Evolutionary conservation across 176 grass and related monocot species (phyloP).

Genomic region (Echinochloa phyllopogon): DNA sequence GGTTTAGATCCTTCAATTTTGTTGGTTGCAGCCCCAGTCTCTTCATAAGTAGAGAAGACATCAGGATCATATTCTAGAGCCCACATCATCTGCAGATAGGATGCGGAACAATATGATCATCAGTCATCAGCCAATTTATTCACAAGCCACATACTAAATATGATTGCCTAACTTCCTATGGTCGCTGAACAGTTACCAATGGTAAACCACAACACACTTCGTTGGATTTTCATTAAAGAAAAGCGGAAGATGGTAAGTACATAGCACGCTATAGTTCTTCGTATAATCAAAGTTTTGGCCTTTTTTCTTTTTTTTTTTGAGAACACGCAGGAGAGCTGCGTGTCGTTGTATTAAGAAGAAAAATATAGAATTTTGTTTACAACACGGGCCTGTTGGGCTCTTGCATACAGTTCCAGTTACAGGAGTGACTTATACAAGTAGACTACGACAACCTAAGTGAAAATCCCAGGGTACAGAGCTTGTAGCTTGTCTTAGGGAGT

Average conservation of each 20-base stretch:
- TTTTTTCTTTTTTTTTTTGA: neutral
- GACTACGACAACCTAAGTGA: too few species aligned
- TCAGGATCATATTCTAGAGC: constrained; percentile 96
- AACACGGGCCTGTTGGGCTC: too few species aligned
- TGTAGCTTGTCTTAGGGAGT: too few species aligned
- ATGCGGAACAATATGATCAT: constrained; percentile 24
- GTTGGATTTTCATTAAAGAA: neutral
- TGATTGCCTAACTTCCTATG: neutral
- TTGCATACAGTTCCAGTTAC: too few species aligned
- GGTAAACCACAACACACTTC: neutral
- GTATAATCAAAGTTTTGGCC: neutral
- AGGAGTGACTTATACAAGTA: too few species aligned
- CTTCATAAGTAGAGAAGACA: constrained; percentile 68
- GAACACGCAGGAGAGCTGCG: too few species aligned
- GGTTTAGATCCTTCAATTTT: constrained; percentile 62
- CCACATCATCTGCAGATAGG: constrained; percentile 90
- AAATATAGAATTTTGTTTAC: too few species aligned
- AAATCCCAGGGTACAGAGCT: too few species aligned
- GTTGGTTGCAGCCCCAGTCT: constrained; percentile 46
- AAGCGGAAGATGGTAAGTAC: neutral
- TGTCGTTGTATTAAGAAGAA: too few species aligned
- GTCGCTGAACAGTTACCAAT: neutral
- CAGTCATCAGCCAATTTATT: constrained; percentile 11
- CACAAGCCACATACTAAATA: neutral
- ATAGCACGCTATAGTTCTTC: neutral